Evolutionary conservation across 208 protist genomes (phyloP).

Genomic region (Trypanosoma scelopori): DNA sequence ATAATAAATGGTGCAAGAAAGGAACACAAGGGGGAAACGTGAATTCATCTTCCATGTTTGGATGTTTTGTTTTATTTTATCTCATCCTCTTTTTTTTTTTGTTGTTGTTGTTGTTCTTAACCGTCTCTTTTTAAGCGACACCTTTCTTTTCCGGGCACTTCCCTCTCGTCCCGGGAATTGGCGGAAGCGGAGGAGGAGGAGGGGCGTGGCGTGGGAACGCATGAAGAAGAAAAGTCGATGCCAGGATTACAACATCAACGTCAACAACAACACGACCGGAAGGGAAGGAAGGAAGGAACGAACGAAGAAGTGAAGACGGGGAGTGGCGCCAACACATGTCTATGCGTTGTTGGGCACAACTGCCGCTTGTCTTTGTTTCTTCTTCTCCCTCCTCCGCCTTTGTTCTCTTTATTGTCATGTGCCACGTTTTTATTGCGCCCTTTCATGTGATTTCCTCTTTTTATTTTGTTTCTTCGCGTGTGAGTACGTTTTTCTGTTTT

Average conservation of each 20-base stretch:
- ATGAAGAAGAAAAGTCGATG: constrained; percentile 5
- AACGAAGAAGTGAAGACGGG: no score
- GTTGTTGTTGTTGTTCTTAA: no score
- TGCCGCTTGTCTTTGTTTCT: neutral
- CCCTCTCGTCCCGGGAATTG: neutral
- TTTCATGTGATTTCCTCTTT: neutral
- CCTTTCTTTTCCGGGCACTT: neutral
- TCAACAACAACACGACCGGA: no score
- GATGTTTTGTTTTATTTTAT: constrained; percentile 13
- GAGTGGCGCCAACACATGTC: no score
- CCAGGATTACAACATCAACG: no score
- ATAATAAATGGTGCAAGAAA: no score
- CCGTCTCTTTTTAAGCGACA: neutral
- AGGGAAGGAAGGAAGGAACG: no score
- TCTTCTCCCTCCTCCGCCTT: constrained; percentile 15
- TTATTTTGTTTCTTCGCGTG: neutral
- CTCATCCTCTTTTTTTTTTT: no score
- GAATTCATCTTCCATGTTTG: no score
- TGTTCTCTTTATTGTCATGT: constrained; percentile 12
- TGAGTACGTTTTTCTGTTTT: neutral
- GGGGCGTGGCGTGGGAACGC: no score
- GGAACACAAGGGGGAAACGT: no score
- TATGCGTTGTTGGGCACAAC: no score
- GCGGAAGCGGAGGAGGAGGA: neutral
- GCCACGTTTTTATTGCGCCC: neutral